Percentiles rank a stretch among this genome's conserved stretches.
These are phyloP conservation scores for Boletus eberwhitei DNA, from an alignment of 768 basidiomycete genomes.

Conservation along the genomic window DNA sequence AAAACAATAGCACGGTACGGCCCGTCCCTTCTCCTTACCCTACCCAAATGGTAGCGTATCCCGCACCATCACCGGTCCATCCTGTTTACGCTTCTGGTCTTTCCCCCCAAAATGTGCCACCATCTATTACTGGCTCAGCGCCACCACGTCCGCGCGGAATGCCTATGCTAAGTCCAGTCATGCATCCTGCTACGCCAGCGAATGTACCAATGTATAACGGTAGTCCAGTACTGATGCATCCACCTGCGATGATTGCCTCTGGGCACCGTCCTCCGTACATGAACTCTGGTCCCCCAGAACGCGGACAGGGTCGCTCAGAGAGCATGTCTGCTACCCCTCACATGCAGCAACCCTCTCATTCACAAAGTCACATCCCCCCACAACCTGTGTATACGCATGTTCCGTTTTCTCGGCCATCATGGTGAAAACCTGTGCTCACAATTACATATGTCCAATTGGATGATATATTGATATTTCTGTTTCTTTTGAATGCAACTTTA, in stretches of 20 bases:
- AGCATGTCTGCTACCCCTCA: slow-evolving; percentile 39
- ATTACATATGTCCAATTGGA: slow-evolving; percentile 17
- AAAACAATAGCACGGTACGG: slow-evolving; percentile 52
- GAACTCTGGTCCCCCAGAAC: slow-evolving; percentile 48
- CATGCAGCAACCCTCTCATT: slow-evolving; percentile 36
- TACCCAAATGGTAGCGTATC: slow-evolving; percentile 62
- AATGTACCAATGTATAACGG: slow-evolving; percentile 54
- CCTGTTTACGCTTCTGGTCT: slow-evolving; percentile 48
- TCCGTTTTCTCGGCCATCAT: slow-evolving; percentile 29
- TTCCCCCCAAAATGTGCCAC: slow-evolving; percentile 35
- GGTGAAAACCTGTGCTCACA: slow-evolving; percentile 23
- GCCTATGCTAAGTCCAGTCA: slow-evolving; percentile 70
- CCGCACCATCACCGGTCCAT: slow-evolving; percentile 45
- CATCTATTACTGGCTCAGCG: slow-evolving; percentile 27
- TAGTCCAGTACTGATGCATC: slow-evolving; percentile 67
- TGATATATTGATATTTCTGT: slow-evolving; percentile 35
- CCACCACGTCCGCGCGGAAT: slow-evolving; percentile 49
- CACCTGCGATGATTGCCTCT: slow-evolving; percentile 39
- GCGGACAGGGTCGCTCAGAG: slow-evolving; percentile 49
- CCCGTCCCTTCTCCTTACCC: slow-evolving; percentile 59
- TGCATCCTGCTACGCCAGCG: slow-evolving; percentile 50
- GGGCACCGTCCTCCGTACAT: slow-evolving; percentile 36
- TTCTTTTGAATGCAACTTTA: slow-evolving; percentile 24
- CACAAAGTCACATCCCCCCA: slow-evolving; percentile 25
- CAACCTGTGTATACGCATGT: slow-evolving; percentile 31